Base-by-base conservation (phyloP, 176 grass and related monocot species). In the Poa annua region DNA sequence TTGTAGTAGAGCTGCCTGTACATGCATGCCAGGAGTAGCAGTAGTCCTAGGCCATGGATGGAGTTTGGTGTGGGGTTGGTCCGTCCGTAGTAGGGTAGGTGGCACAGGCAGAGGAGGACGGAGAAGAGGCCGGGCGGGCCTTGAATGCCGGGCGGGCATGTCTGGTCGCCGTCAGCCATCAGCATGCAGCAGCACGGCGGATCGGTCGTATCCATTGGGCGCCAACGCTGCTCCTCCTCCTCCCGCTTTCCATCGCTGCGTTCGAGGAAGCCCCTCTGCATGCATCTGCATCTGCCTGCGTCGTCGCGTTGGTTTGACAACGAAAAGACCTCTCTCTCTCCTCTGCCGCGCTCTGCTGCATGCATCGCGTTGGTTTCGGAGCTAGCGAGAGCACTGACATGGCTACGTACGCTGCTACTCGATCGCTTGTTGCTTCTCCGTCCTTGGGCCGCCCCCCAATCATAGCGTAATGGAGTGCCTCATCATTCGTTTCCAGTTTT, bases 71-170 rank as follows among this genome's bases (percentile, higher is more conserved):
- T 60, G 21, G 55, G 76, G 55, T 20, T 11, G 6, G 8, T 12
- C 10, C 25, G 51, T 38, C 7, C 19, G 25, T 15, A 11, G 44
- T 11, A 44, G 42, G 11, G 44, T 45, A 1, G 25, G 25, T 49
- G 69, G 79, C 62, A 79, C 54, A 57, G 53, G 68, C 62, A 79
- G 64, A 57, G 53, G 68, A 74, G 74, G 55, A 10, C 45, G 11
- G 39, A 13, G 44, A 76, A 49, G 51, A 34, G 57, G 33, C 6
- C 19, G 63, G 65, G 66, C 19, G 63, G 65, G 66, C 83, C 92
- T 89, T 91, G 89, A 91, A 94, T 91, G 87, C 86, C 92, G 86
- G 76, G 89, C 83, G 86, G 55, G 89, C 64, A 77, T 49, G 92
- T 89, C 86, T 47, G 85, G 85, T 91, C 81, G 71, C 81, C 35